Base-by-base conservation (phyloP, 2,329 filamentous ascomycete genomes). In the Dothiorella sarmentorum region DNA sequence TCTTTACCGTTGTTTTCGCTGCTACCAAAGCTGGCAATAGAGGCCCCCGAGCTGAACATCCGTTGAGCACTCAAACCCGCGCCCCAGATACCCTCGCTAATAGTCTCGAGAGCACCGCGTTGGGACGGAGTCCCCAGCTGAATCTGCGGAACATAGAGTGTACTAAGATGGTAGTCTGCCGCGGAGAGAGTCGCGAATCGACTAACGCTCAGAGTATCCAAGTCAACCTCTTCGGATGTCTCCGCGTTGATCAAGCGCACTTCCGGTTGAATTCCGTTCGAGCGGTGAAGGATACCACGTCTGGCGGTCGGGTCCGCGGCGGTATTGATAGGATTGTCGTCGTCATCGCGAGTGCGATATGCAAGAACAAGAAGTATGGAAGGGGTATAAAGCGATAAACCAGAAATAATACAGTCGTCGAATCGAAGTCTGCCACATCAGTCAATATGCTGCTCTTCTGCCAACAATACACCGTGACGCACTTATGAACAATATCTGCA, bases 371-470 rank as follows among this genome's bases (percentile, higher is more conserved):
- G 84, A 73, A 99, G 82, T 65, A 96, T 81, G 70, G 85, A 94
- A 71, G 91, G 90, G 71, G 91, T 96, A 85, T 97, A 97, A 75
- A 99, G 82, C 64, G 93, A 95, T 74, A 99, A 88, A 68, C 94
- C 94, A 71, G 94, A 96, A 79, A 99, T 91, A 73, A 96, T 91
- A 80, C 94, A 97, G 78, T 99, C 94, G 75, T 94, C 73, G 65
- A 80, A 96, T 69, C 91, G 89, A 75, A 97, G 84, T 75, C 88
- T 92, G 64, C 63, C 3, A 18, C 13, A 11, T 37, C 49, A 70
- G 65, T 63, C 70, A 75, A 65, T 75, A 71, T 43, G 40, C 22
- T 42, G 27, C 51, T 7, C 10, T 7, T 10, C n/a, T n/a, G n/a
- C 11, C 18, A 33, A 18, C 15, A 29, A 26, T 5, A 52, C 4